Conservation (phyloP, 1,139 yeast genomes). For the Taphrina pruni region DNA sequence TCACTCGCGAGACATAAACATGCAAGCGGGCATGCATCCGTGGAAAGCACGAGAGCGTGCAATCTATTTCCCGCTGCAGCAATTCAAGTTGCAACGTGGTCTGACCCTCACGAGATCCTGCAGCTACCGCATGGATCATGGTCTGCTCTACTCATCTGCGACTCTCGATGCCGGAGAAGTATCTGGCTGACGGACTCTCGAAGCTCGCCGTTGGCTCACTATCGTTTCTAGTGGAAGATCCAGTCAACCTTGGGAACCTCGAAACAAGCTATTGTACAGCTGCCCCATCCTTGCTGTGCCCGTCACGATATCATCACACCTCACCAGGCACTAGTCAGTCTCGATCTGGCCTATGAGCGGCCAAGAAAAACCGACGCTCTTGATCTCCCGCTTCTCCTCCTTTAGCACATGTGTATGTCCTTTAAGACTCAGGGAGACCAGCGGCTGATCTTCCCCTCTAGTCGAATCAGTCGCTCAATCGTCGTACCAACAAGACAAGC, state of each 20-base stretch:
- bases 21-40: no score
- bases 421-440: neutral
- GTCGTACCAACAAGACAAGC: neutral
- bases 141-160: no score
- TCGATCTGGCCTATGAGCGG: neutral
- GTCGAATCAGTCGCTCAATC: conserved; percentile 6
- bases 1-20: no score
- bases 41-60: neutral
- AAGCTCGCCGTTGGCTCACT: no score
- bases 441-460: neutral
- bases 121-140: no score
- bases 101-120: neutral
- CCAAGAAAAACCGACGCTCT: neutral
- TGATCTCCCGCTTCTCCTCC: conserved; percentile 18
- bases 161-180: no score
- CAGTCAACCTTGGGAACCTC: no score
- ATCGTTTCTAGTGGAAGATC: no score
- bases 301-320: neutral
- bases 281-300: neutral
- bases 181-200: no score
- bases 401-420: conserved; percentile 15
- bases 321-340: neutral
- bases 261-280: no score
- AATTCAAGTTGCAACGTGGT: conserved; percentile 3
- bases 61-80: conserved; percentile 5